These are phyloP conservation scores for Candida methanosorbosa DNA, from an alignment of 805 yeast genomes.

Conservation along the genomic window DNA sequence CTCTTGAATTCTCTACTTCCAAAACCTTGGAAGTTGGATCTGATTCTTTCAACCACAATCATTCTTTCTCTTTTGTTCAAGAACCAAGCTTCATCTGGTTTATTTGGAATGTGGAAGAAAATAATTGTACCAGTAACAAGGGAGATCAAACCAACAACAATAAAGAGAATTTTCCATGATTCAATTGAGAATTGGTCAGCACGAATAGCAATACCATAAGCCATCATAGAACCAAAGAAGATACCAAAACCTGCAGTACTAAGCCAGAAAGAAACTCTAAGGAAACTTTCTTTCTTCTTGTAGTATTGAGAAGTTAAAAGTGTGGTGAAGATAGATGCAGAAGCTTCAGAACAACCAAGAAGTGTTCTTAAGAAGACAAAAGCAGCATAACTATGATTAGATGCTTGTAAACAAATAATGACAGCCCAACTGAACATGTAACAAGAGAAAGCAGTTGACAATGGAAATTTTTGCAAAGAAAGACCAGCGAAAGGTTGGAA, in stretches of 20 bases:
- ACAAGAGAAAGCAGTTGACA: no score
- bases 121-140: slow-evolving; percentile 39
- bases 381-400: slow-evolving; percentile 37
- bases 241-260: slow-evolving; percentile 38
- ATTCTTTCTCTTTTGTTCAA: slow-evolving; percentile 25
- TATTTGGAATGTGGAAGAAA: slow-evolving; percentile 46
- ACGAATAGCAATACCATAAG: slow-evolving; percentile 38
- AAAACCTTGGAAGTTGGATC: slow-evolving; percentile 12
- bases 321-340: slow-evolving; percentile 45
- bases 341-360: slow-evolving; percentile 41
- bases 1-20: slow-evolving; percentile 19
- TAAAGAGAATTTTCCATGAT: slow-evolving; percentile 34
- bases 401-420: slow-evolving; percentile 34
- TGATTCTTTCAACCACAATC: slow-evolving; percentile 24
- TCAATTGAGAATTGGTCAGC: slow-evolving; percentile 33
- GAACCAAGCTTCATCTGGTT: slow-evolving; percentile 37
- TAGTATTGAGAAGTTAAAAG: slow-evolving; percentile 40
- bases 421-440: no score
- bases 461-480: no score
- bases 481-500: no score
- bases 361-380: slow-evolving; percentile 35
- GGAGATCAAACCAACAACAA: slow-evolving; percentile 54
- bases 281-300: slow-evolving; percentile 33
- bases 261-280: slow-evolving; percentile 32
- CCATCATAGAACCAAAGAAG: slow-evolving; percentile 41